phyloP scores from a whole-genome alignment of 169 alveolate species.

The Besnoitia besnoiti region DNA sequence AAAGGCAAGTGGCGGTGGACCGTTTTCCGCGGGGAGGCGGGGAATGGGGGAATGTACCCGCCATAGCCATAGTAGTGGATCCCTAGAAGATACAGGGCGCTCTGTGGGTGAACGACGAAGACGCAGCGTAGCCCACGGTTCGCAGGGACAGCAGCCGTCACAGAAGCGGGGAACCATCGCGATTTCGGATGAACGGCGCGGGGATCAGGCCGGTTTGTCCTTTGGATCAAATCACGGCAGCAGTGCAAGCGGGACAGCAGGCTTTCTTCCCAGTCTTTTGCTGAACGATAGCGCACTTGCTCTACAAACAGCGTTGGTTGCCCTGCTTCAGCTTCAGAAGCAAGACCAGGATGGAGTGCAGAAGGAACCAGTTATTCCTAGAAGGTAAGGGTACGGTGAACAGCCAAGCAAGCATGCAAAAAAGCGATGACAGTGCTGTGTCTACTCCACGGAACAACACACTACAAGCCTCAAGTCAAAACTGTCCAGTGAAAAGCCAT shows the following conservation, averaged over 20 bases:
- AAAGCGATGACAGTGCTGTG: too few relatives aligned
- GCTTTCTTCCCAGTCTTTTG: background rate
- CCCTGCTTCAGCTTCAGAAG: slow-evolving; percentile 47
- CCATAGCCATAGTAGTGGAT: background rate
- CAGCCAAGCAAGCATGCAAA: too few relatives aligned
- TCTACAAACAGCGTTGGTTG: slow-evolving; percentile 37
- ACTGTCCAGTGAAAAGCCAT: background rate
- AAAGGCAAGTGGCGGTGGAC: background rate
- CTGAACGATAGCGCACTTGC: slow-evolving; percentile 39
- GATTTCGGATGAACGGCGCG: background rate
- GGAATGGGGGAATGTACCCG: background rate
- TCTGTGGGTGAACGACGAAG: background rate
- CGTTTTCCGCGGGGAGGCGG: background rate
- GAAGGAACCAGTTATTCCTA: slow-evolving; percentile 42
- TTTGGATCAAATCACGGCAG: background rate
- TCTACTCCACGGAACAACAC: too few relatives aligned
- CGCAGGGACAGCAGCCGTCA: background rate
- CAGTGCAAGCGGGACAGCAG: background rate
- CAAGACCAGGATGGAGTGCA: slow-evolving; percentile 41
- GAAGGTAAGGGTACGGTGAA: slow-evolving; percentile 23
- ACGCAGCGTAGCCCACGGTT: background rate
- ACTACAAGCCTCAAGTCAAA: too few relatives aligned
- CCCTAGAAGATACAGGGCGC: background rate
- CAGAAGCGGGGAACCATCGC: too few relatives aligned
- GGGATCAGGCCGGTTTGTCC: background rate